phyloP scores from a whole-genome alignment of 805 yeast species.

The Teunomyces aglyptinius region DNA sequence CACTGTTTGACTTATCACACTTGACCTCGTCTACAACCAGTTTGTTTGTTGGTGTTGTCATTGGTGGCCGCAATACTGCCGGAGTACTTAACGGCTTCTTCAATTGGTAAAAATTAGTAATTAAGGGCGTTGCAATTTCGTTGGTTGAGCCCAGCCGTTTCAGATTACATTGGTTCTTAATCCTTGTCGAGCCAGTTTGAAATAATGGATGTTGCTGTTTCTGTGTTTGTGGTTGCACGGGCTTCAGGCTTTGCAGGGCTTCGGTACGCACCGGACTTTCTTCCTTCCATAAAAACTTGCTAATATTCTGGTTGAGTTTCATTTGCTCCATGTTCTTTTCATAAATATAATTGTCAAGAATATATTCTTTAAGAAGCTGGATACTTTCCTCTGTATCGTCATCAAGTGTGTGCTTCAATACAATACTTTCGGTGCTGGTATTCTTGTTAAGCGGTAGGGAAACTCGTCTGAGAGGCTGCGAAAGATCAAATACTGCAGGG shows the following conservation, averaged over 20 bases:
- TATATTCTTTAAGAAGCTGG: constrained; percentile 13
- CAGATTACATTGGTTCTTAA: constrained; percentile 5
- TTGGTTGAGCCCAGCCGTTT: neutral
- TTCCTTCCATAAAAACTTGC: constrained; percentile 4
- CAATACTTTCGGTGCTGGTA: neutral
- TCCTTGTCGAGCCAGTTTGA: neutral
- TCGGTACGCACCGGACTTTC: neutral
- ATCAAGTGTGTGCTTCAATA: neutral
- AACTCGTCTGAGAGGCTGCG: constrained; percentile 36
- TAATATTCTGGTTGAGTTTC: constrained; percentile 7
- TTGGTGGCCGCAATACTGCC: constrained; percentile 49
- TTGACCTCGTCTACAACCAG: neutral
- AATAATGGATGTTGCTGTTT: constrained; percentile 8
- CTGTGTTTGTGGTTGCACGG: neutral
- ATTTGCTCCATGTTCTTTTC: constrained; percentile 13
- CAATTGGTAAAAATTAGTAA: constrained; percentile 34
- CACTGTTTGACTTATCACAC: neutral
- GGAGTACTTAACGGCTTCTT: constrained; percentile 50
- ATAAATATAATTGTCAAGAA: constrained; percentile 14
- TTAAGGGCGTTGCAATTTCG: neutral
- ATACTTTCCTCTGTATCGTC: constrained; percentile 9
- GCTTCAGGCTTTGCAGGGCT: neutral
- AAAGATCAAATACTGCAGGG: constrained; percentile 50
- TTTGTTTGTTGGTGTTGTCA: neutral
- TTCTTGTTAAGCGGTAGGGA: constrained; percentile 20